Conservation (phyloP, 345 rosid genomes). For the Salix arbutifolia region DNA sequence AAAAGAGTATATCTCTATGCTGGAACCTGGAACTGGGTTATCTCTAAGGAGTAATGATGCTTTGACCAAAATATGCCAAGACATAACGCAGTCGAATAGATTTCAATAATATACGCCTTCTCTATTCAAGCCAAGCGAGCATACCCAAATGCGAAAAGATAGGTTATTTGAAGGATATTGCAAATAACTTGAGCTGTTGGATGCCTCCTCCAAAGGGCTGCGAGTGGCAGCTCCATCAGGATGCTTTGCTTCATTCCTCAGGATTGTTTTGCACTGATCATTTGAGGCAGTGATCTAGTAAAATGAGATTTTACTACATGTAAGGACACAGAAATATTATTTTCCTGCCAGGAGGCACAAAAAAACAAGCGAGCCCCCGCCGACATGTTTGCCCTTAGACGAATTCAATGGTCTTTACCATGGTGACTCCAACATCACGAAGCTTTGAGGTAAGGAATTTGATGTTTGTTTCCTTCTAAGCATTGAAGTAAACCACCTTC, state of each 20-base stretch:
- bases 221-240: constrained; percentile 19
- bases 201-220: constrained; percentile 22
- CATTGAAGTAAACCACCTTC: constrained; percentile 91
- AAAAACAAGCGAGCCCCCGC: constrained; percentile 97
- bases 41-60: constrained; percentile 61
- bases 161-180: constrained; percentile 32
- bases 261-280: constrained; percentile 47
- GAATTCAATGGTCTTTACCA: constrained; percentile 87
- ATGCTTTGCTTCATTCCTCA: constrained; percentile 32
- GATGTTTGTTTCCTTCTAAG: constrained; percentile 80
- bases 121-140: constrained; percentile 13
- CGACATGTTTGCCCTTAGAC: constrained; percentile 85
- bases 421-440: constrained; percentile 57
- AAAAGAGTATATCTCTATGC: neutral
- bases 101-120: neutral
- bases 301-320: constrained; percentile 22
- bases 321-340: constrained; percentile 30
- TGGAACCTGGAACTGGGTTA: constrained; percentile 49
- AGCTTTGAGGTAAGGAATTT: constrained; percentile 67
- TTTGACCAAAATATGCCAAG: constrained; percentile 66
- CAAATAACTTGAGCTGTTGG: constrained; percentile 20
- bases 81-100: constrained; percentile 6
- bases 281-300: constrained; percentile 51
- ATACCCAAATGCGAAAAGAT: constrained; percentile 49
- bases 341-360: constrained; percentile 58